phyloP scores from a whole-genome alignment of 345 rosid species.

The Lumnitzera racemosa region DNA sequence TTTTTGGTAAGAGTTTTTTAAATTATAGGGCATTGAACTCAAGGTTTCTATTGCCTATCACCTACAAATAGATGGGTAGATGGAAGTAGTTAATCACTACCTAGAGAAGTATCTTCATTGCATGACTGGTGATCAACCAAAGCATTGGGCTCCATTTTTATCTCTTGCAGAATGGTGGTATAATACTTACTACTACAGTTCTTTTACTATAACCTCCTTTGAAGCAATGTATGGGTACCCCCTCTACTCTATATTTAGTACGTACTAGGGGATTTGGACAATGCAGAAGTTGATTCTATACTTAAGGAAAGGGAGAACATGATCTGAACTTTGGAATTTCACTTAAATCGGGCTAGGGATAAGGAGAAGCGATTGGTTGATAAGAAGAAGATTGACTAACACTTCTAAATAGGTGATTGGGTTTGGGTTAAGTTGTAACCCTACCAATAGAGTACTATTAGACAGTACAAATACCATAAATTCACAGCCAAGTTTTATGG shows the following conservation, averaged over 20 bases:
- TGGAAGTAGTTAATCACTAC: neutral
- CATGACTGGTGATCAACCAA: neutral
- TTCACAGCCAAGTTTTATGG: too few species aligned
- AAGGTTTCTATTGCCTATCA: neutral
- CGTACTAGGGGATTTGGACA: neutral
- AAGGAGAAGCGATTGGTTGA: neutral
- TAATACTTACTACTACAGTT: neutral
- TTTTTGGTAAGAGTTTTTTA: neutral
- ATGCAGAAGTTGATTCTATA: neutral
- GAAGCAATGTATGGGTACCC: neutral
- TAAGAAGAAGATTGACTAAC: neutral
- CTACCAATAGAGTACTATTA: too few species aligned
- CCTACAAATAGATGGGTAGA: neutral
- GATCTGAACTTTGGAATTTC: neutral
- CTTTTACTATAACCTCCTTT: neutral
- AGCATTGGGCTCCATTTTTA: neutral
- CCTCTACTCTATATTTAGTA: neutral
- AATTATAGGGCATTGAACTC: neutral
- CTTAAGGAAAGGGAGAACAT: neutral
- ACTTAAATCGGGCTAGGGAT: neutral
- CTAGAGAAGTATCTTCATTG: neutral
- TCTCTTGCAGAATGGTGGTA: neutral
- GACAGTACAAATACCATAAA: too few species aligned
- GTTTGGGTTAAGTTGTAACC: too few species aligned
- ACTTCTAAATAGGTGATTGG: too few species aligned